Base-by-base conservation (phyloP, 768 basidiomycete species). In the Symmetrospora coprosmae region DNA sequence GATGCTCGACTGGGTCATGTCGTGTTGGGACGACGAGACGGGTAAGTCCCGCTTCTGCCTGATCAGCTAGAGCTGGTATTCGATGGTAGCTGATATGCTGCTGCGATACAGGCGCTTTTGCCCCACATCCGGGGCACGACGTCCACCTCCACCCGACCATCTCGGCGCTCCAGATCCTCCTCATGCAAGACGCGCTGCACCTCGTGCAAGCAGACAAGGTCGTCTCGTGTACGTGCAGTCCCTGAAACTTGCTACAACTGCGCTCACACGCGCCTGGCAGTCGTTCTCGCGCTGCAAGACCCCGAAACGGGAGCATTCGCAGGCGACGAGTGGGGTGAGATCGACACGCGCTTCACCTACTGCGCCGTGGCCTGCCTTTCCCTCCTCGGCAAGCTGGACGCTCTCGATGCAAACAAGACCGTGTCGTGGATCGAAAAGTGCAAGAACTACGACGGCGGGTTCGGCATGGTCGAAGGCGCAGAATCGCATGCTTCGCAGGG, bases 401-500 rank as follows among this genome's bases (percentile, higher is more conserved):
- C 78, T 21, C 75, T 96, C 41, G 81, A 89, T 41, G 39, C 66
- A 21, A 81, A 82, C 28, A 80, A 77, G 67, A 82, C 86, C 0
- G 80, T 86, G 8, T 75, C 73, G 6, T 88, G 92, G 71, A 79
- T 97, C 41, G 71, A 73, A 23, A 75, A 78, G 34, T 96, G 94
- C 73, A 78, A 77, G 69, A 99, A 97, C 72, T 96, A 89, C 71
- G 94, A 99, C 69, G 91, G 91, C 3, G 94, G 89, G 0, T 99
- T 92, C 68, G 92, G 94, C 25, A 82, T 78, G 45, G 72, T 75
- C 16, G 78, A 81, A 16, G 94, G 91, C 0, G 89, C 86, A 0
- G 94, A 99, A 74, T 89, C 85, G 62, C 94, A 99, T 75, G 81
- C 90, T 13, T 86, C 78, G 0, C 87, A 89, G 78, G 88, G 92